Evolutionary conservation across 345 rosid species (phyloP), one percentile per base, ranked within the genome.

Genomic region (Moringa oleifera): DNA sequence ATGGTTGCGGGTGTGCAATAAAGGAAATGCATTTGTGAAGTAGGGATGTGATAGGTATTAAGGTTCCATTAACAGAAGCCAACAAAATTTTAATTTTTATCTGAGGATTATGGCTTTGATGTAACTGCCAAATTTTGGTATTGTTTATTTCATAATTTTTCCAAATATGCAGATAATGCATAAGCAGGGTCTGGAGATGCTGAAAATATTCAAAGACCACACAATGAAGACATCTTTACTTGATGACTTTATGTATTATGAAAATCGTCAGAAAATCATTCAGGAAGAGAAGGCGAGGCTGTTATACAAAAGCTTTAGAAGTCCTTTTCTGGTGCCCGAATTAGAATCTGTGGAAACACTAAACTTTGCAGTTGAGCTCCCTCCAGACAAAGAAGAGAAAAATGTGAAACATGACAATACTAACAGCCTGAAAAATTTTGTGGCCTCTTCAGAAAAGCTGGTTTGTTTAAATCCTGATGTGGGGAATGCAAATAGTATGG

Each of bases 241-340:
- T 20, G 96, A 94, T 65, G 99, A 90, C 73, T 94, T 94, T 47
- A 57, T 68, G 77, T 94, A 77, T 53, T 94, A 94, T 36, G 99
- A 94, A 74, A 79, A 74, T 65, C 92, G 96, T 4, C 86, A 90
- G 82, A 88, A 80, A 71, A 59, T 82, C 65, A 81, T 94, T 88
- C 86, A 75, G 66, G 92, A 88, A 67, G 97, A 85, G 83, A 90
- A 86, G 72, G 79, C 73, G 41, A 79, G 83, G 69, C 62, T 66
- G 51, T 41, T 71, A 0, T 60, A 75, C 64, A 80, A 75, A 70
- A 80, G 82, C 57, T 79, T 81, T 61, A 75, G 49, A 17, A 57
- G 64, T 63, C 81, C 91, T 9, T 72, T 70, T 56, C 65, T 76
- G 10, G 55, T 75, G 41, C 65, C 78, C 28, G 70, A 81, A 57